Conservation (phyloP, 2,329 filamentous ascomycete genomes). For the Colletotrichum neosansevieriae region DNA sequence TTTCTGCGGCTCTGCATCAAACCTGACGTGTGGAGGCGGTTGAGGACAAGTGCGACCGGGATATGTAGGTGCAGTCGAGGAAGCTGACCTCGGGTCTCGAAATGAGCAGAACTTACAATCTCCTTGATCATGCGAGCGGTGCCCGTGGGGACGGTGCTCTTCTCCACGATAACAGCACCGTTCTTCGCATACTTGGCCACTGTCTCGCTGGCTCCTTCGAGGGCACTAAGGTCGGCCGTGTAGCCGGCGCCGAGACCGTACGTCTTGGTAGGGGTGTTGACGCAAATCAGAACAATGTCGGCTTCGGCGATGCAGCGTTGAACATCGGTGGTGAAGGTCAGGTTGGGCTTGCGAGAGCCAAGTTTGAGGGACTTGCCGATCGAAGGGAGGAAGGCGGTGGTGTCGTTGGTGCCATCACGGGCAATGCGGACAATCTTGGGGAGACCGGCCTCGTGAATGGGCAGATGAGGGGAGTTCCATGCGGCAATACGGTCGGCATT, state of each 20-base stretch:
- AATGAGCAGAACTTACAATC: conserved; percentile 63
- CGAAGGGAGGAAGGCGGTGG: conserved; percentile 55
- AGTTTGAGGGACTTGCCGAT: conserved; percentile 50
- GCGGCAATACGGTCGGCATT: conserved; percentile 73
- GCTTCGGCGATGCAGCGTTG: conserved; percentile 72
- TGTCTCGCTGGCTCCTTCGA: conserved; percentile 76
- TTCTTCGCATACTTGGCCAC: conserved; percentile 75
- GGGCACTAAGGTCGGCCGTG: conserved; percentile 78
- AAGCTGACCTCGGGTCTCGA: background rate
- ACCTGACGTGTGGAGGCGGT: background rate
- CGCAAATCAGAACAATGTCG: conserved; percentile 80
- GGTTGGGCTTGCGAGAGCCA: conserved; percentile 68
- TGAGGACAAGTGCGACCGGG: background rate
- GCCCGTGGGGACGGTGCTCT: conserved; percentile 82
- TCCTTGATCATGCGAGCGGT: conserved; percentile 78
- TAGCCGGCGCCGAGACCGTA: conserved; percentile 76
- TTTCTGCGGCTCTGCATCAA: conserved; percentile 4
- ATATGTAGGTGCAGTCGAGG: background rate
- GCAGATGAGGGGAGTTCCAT: conserved; percentile 80
- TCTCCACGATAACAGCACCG: conserved; percentile 83
- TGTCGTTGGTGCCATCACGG: conserved; percentile 66
- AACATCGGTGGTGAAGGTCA: conserved; percentile 80
- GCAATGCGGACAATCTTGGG: conserved; percentile 74
- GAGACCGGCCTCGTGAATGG: conserved; percentile 82
- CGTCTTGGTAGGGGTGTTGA: conserved; percentile 84